Evolutionary conservation across 495 filamentous ascomycete species (phyloP), one percentile per base, ranked within the genome.

Genomic region (Wilcoxina mikolae): DNA sequence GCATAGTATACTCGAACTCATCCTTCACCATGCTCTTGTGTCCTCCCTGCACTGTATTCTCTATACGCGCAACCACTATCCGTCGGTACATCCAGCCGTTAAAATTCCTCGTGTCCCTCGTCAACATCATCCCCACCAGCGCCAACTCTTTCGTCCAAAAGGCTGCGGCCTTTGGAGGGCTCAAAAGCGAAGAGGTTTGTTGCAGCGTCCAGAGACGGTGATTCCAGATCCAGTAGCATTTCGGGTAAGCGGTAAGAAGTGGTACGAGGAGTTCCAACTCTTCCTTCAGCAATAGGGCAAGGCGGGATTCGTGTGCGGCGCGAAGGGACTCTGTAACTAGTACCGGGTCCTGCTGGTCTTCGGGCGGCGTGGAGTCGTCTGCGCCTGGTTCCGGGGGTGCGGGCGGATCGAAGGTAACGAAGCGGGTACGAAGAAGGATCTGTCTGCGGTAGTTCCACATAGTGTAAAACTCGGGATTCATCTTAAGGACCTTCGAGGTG

Each of bases 201-300:
- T 81, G 70, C 17, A 99, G 72, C 0, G 88, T 71, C 91, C 93
- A 96, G 11, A 80, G 69, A n/a, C 91, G 82, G 69, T 95, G 85
- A 67, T 93, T 94, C 91, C 91, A 99, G 41, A 99, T 86, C 88
- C 91, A 95, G 73, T 99, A 99, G 73, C 91, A 96, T 71, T 99
- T 99, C 23, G 91, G 93, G 60, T 78, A 87, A 57, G 86, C 78
- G 29, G 79, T 73, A 33, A 96, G 79, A 11, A 99, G 74, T 2
- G 86, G 86, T 33, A 95, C 74, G 33, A 88, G 77, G 65, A 95
- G 91, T 23, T 69, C 66, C 24, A 96, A 73, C 60, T 98, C 91
- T 25, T 70, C 66, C 22, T 70, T 65, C 35, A 86, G 65, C 33
- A 73, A 57, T 1, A 61, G 53, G 11, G 63, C 54, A 48, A 62